phyloP scores from a whole-genome alignment of 768 basidiomycete species.

The Sutorius australiensis region DNA sequence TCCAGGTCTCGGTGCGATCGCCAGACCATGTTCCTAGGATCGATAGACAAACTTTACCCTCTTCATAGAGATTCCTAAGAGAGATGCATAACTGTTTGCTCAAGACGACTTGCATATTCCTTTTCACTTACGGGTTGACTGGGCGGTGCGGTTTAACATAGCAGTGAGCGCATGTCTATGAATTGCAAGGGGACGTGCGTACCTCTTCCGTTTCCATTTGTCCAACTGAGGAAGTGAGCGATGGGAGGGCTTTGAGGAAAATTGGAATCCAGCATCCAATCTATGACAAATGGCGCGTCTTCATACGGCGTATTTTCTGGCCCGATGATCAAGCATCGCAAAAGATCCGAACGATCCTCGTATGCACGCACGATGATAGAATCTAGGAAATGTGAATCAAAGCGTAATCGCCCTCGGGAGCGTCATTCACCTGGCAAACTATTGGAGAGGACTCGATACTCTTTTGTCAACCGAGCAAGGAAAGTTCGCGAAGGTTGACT shows the following conservation, averaged over 20 bases:
- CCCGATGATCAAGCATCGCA: slow-evolving; percentile 87
- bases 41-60: slow-evolving; percentile 91
- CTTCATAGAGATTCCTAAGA: slow-evolving; percentile 83
- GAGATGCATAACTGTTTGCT: background rate
- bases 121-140: slow-evolving; percentile 69
- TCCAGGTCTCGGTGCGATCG: slow-evolving; percentile 87
- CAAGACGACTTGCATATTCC: background rate
- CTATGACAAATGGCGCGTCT: slow-evolving; percentile 92
- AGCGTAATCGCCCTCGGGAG: background rate
- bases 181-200: slow-evolving; percentile 1
- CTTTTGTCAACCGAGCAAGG: slow-evolving; percentile 70
- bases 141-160: background rate
- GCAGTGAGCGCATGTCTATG: background rate
- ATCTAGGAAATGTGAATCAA: slow-evolving; percentile 40
- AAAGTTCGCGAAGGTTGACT: slow-evolving; percentile 71
- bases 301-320: slow-evolving; percentile 94
- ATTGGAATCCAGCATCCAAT: slow-evolving; percentile 84
- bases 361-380: slow-evolving; percentile 87
- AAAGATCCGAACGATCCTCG: slow-evolving; percentile 83
- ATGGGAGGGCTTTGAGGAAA: slow-evolving; percentile 80
- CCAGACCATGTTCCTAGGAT: slow-evolving; percentile 92
- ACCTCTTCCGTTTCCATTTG: slow-evolving; percentile 83
- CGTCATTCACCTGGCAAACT: slow-evolving; percentile 72
- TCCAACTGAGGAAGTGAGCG: slow-evolving; percentile 92
- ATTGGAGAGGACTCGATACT: slow-evolving; percentile 74